These are phyloP conservation scores for Acarospora socialis DNA, from an alignment of 2,329 filamentous ascomycete genomes.

Conservation along the genomic window DNA sequence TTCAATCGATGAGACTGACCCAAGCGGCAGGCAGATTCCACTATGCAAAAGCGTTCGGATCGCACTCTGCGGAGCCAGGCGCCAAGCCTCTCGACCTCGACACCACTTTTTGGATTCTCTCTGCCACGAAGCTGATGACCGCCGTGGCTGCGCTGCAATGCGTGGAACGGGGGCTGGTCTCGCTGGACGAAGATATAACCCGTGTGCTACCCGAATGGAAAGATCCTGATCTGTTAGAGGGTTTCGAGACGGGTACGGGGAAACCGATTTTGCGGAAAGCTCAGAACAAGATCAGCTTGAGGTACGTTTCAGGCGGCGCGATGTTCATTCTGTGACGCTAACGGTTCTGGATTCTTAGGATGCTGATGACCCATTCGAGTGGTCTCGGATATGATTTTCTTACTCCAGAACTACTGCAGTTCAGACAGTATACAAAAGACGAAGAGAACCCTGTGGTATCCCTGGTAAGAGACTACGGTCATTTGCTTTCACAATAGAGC, in stretches of 20 bases:
- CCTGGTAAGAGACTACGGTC: no score
- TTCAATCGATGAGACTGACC: neutral
- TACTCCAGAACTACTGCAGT: no score
- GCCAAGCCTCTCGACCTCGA: conserved; percentile 1
- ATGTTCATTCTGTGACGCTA: no score
- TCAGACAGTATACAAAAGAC: no score
- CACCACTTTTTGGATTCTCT: conserved; percentile 1
- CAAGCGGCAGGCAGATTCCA: conserved; percentile 20
- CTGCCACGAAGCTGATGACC: conserved; percentile 7
- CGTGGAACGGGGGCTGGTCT: conserved; percentile 1
- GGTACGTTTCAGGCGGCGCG: no score
- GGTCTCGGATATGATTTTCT: conserved; percentile 8
- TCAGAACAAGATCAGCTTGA: conserved; percentile 1
- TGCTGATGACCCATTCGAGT: conserved; percentile 11
- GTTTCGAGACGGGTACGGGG: conserved; percentile 3
- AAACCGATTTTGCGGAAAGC: conserved; percentile 1
- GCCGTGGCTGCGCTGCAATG: conserved; percentile 7
- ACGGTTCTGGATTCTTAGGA: no score
- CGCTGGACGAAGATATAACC: conserved; percentile 4
- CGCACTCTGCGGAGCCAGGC: conserved; percentile 13
- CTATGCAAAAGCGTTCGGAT: conserved; percentile 25
- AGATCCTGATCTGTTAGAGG: neutral
- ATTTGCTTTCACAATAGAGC: no score
- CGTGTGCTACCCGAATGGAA: conserved; percentile 2
- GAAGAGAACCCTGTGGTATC: no score